These are phyloP conservation scores for Saraca asoca DNA, from an alignment of 331 rosid genomes.

Conservation along the genomic window DNA sequence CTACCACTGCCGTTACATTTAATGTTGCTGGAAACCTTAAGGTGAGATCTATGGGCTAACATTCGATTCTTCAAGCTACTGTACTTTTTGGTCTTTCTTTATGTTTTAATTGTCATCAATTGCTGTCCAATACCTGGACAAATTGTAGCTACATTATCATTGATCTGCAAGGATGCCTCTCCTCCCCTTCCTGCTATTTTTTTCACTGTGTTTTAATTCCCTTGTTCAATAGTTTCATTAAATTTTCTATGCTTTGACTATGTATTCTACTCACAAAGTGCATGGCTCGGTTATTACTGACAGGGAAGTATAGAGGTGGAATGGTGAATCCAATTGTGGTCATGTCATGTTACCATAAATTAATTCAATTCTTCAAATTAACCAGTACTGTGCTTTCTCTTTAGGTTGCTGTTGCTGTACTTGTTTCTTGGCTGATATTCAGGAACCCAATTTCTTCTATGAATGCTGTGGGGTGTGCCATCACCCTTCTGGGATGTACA, in stretches of 20 bases:
- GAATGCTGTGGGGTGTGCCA: conserved; percentile 80
- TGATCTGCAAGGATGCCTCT: conserved; percentile 1
- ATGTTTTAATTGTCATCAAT: conserved; percentile 16
- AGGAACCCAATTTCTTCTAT: conserved; percentile 79
- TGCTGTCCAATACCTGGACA: conserved; percentile 18
- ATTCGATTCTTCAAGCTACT: conserved; percentile 12
- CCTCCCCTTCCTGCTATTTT: background rate
- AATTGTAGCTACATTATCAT: background rate
- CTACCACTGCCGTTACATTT: conserved; percentile 95
- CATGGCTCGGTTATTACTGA: conserved; percentile 10
- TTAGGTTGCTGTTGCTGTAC: conserved; percentile 98
- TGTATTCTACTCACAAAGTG: conserved; percentile 9
- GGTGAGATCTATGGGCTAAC: conserved; percentile 53
- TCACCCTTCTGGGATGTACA: conserved; percentile 90
- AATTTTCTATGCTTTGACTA: background rate
- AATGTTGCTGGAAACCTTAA: conserved; percentile 98
- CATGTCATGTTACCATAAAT: conserved; percentile 4
- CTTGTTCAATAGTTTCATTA: background rate
- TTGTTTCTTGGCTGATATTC: conserved; percentile 91
- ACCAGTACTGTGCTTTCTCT: conserved; percentile 22
- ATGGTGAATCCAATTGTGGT: conserved; percentile 8
- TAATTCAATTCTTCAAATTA: conserved; percentile 1
- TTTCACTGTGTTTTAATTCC: background rate
- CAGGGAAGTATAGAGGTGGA: background rate
- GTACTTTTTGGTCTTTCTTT: conserved; percentile 8